These are phyloP conservation scores for Sporothrix pallida DNA, from an alignment of 2,329 filamentous ascomycete species.

Conservation along the genomic window DNA sequence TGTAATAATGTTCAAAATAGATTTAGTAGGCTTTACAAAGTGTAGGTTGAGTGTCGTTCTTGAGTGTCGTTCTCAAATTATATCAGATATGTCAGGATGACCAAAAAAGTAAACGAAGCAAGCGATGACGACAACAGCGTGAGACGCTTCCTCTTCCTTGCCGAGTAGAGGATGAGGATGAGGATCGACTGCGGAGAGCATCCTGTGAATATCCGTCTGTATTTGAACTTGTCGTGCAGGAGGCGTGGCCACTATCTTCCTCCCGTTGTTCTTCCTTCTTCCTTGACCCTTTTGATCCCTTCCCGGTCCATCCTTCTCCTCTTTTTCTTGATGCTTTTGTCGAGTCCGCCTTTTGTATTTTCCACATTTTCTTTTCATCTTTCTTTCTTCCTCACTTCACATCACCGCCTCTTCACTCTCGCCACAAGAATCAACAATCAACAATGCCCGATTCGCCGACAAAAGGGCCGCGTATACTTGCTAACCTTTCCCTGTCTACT, in stretches of 20 bases:
- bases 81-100: no score
- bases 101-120: background rate
- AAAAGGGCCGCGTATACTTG: background rate
- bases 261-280: background rate
- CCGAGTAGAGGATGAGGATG: background rate
- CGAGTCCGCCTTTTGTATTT: no score
- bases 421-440: background rate
- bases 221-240: background rate
- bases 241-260: background rate
- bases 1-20: background rate
- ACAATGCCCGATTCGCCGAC: background rate
- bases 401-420: background rate
- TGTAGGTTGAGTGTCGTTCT: no score
- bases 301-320: no score
- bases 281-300: background rate
- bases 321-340: no score
- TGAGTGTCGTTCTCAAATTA: no score
- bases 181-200: background rate
- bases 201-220: background rate
- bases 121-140: constrained; percentile 16
- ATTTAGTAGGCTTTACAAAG: no score
- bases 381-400: background rate
- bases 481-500: background rate
- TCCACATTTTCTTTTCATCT: background rate
- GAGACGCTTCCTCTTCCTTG: constrained; percentile 14